Base-by-base conservation (phyloP, 768 basidiomycete species). In the Xerocomus brunneocitrinus region DNA sequence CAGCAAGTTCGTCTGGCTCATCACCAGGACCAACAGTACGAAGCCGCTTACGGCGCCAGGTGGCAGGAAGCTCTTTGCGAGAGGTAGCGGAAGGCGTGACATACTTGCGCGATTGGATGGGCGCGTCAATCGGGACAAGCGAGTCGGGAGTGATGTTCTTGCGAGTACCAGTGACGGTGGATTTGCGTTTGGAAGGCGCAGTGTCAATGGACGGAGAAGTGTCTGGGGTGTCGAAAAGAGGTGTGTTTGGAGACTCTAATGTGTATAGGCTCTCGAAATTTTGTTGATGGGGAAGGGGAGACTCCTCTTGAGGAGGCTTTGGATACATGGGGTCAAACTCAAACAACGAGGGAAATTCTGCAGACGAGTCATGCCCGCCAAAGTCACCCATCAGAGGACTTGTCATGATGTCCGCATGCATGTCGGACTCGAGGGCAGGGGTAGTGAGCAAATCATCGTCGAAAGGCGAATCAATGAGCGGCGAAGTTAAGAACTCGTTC, bases 101-200 rank as follows among this genome's bases (percentile, higher is more conserved):
- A 62, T 93, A 94, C n/a, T 79, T 79, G 57, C 91, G 83, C 0
- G 79, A 42, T 64, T 94, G 91, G 1, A 86, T 90, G 0, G 91
- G 92, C 1, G 91, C 91, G 49, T 87, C 82, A 60, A 84, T 65
- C 22, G 85, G 78, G 24, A 93, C 79, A 22, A 91, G 78, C 3
- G 76, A 62, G 31, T 79, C 79, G 3, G 89, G 84, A 4, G 79
- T 80, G 39, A 85, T 71, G 66, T 85, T 84, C 67, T 82, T 84
- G 57, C 88, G 83, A 7, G 85, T 88, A n/a, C 85, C 86, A 2
- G 81, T 89, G 5, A 79, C 82, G 0, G 42, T 53, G 10, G 57
- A 45, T 39, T 73, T 71, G 52, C 73, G 68, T 47, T 58, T 45
- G 27, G 67, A 58, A 49, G 61, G 52, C 34, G 57, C 57, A 46